Evolutionary conservation across 202 grass and related monocot genomes (phyloP).

Genomic region (Musa balbisiana): DNA sequence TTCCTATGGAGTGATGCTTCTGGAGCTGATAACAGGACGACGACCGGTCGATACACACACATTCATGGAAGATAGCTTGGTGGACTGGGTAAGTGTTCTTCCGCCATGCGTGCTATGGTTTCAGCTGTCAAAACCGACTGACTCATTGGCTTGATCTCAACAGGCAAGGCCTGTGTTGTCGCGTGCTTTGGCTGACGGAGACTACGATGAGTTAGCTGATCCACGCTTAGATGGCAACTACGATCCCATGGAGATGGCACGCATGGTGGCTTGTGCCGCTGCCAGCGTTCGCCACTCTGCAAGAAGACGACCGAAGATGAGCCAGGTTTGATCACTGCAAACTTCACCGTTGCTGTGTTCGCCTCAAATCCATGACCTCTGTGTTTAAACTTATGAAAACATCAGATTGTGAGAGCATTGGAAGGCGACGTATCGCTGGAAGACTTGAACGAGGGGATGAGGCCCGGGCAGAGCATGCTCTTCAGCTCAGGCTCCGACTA

Average conservation of each 20-base stretch:
- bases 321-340: constrained; percentile 6
- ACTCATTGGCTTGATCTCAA: background rate
- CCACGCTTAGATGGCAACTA: constrained; percentile 31
- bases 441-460: constrained; percentile 39
- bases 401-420: constrained; percentile 54
- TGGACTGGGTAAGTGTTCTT: constrained; percentile 16
- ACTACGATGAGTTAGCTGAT: constrained; percentile 37
- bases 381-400: too few relatives aligned
- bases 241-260: constrained; percentile 29
- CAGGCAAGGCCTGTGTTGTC: constrained; percentile 32
- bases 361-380: background rate
- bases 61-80: constrained; percentile 26
- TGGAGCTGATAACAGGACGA: constrained; percentile 24
- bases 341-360: background rate
- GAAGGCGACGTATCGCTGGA: constrained; percentile 47
- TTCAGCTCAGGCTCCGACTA: constrained; percentile 36
- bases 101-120: background rate
- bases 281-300: constrained; percentile 43
- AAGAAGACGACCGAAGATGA: constrained; percentile 41
- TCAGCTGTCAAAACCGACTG: background rate
- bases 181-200: constrained; percentile 29
- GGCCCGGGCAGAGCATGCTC: constrained; percentile 27
- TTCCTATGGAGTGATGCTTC: constrained; percentile 23
- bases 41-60: constrained; percentile 13
- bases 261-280: constrained; percentile 39